Base-by-base conservation (phyloP, 106 monocot genomes). In the Allium cepa region DNA sequence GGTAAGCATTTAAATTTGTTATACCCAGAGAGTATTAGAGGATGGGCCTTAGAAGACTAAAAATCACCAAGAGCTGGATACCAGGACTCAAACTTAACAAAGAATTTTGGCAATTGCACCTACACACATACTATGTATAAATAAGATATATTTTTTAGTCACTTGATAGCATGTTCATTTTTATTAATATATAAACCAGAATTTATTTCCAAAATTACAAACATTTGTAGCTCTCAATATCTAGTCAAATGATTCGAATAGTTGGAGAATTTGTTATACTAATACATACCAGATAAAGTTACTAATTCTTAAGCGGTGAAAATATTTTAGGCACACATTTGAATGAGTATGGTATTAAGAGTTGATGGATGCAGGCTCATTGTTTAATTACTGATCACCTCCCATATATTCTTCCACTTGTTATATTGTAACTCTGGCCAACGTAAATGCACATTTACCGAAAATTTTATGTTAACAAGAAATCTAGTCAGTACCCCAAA, bases 341-440 rank as follows among this genome's bases (percentile, higher is more conserved):
- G 55, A 27, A 86, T 82, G 13, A 94, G 86, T 15, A 88, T 76
- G 73, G 53, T 68, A 53, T 90, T 86, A 47, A 89, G 49, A 27
- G 62, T 16, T 1, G 89, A 89, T 18, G 86, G 51, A 18, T 89
- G 93, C 17, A 94, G 75, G 70, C 70, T 81, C n/a, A 77, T 72
- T 4, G 93, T 94, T 18, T 84, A 10, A 80, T 86, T 47, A 17
- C 84, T 1, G 93, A 94, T 49, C 86, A 86, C 27, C 83, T 78
- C 3, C 93, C 93, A 63, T 94, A 89, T 60, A 62, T 81, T 60
- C 93, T 83, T 57, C 93, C 93, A 50, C 73, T 72, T 7, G 74
- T 71, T 36, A 90, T 69, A 17, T 68, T 71, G 69, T 90, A 7
- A 86, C 93, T 64, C 89, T 86, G 10, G 89, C 81, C 89, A 88